Conservation (phyloP, 179 eudicot species). For the Monotropa hypopitys region DNA sequence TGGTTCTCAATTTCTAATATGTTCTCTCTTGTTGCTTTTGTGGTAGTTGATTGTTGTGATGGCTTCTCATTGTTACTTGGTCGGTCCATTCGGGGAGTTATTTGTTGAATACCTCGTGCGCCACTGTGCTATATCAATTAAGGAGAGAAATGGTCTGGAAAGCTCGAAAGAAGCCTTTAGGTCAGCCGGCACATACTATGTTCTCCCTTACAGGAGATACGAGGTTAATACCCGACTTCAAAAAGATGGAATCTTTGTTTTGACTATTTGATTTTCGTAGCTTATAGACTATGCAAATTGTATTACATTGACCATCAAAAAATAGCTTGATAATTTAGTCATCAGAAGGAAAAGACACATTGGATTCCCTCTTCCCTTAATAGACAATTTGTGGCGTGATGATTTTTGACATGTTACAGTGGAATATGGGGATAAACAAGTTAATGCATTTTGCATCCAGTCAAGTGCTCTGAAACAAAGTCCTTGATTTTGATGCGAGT, state of each 20-base stretch:
- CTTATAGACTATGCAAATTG: not conserved
- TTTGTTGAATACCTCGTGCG: conserved; percentile 90
- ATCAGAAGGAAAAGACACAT: not conserved
- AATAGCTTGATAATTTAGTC: not conserved
- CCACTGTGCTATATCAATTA: conserved; percentile 60
- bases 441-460: not conserved
- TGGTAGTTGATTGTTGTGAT: conserved; percentile 84
- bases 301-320: not conserved
- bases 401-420: not conserved
- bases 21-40: conserved; percentile 9
- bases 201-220: conserved; percentile 23
- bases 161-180: conserved; percentile 32
- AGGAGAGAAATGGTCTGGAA: conserved; percentile 33
- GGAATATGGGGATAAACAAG: not conserved
- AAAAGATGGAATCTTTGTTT: not conserved
- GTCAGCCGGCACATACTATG: conserved; percentile 22
- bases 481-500: conserved; percentile 2
- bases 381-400: not conserved
- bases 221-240: conserved; percentile 38
- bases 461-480: not conserved
- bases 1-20: not conserved
- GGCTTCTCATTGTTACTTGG: conserved; percentile 98
- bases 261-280: not conserved
- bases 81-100: conserved; percentile 80
- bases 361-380: not conserved